phyloP scores from a whole-genome alignment of 2,329 filamentous ascomycete species.

The Salinomyces thailandicus region DNA sequence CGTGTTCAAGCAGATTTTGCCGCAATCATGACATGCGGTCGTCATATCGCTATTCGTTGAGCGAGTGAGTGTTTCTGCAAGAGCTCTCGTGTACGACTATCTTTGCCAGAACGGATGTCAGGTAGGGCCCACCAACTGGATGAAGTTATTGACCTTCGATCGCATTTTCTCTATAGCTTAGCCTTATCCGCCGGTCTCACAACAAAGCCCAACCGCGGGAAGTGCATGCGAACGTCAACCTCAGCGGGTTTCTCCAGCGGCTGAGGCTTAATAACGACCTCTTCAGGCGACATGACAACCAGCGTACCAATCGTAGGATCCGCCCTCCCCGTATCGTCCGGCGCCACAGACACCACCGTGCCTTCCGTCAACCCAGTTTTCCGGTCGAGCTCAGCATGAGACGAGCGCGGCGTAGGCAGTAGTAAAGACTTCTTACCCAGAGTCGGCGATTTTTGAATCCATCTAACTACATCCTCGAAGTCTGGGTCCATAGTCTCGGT shows the following conservation, averaged over 20 bases:
- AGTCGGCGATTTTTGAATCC: constrained; percentile 17
- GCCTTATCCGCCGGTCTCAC: constrained; percentile 19
- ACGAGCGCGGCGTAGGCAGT: constrained; percentile 22
- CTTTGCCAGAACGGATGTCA: no score
- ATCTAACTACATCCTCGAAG: constrained; percentile 16
- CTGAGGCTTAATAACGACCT: constrained; percentile 29
- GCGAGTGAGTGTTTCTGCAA: no score
- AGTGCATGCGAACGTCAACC: constrained; percentile 30
- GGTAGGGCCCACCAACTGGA: no score
- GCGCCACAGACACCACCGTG: constrained; percentile 24
- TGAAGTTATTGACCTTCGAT: no score
- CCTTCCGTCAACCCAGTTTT: constrained; percentile 25
- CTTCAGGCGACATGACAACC: constrained; percentile 30
- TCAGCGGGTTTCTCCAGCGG: constrained; percentile 17
- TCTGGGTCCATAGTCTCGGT: constrained; percentile 15
- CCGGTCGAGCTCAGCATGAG: constrained; percentile 20
- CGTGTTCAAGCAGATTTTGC: no score
- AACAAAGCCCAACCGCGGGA: constrained; percentile 32
- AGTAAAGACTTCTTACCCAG: constrained; percentile 16
- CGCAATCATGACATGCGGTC: no score
- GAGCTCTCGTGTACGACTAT: no score
- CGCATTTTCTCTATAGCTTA: constrained; percentile 13
- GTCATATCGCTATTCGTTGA: no score
- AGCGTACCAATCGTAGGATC: constrained; percentile 29
- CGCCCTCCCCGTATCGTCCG: constrained; percentile 32